These are phyloP conservation scores for Xylaria sp. DNA, from an alignment of 2,329 filamentous ascomycete species.

Conservation along the genomic window DNA sequence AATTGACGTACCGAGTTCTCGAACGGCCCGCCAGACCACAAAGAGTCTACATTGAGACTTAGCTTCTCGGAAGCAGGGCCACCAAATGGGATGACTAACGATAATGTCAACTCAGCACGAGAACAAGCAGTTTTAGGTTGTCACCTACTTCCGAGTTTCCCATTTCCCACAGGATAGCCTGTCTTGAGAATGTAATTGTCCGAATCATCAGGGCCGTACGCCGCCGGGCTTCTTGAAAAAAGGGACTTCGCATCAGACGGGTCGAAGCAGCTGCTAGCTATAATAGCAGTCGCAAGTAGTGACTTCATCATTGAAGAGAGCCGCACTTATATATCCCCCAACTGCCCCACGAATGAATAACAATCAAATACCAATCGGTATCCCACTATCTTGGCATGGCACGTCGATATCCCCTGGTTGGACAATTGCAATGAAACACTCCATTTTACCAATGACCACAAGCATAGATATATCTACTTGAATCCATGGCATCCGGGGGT, in stretches of 20 bases:
- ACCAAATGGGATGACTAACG: constrained; percentile 50
- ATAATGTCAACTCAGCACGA: constrained; percentile 4
- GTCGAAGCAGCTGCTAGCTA: background rate
- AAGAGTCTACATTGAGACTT: constrained; percentile 53
- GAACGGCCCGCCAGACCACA: constrained; percentile 59
- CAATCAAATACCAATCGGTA: background rate
- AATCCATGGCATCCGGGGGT: background rate
- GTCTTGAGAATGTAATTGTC: constrained; percentile 41
- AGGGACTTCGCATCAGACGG: constrained; percentile 23
- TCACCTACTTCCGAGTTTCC: constrained; percentile 48
- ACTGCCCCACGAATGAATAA: background rate
- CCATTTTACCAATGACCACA: background rate
- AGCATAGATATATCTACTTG: background rate
- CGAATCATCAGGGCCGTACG: constrained; percentile 25
- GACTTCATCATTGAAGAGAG: constrained; percentile 14
- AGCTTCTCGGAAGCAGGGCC: constrained; percentile 49
- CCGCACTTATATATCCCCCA: background rate
- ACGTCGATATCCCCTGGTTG: background rate
- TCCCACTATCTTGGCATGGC: constrained; percentile 1
- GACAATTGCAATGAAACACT: background rate
- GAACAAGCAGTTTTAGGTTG: background rate
- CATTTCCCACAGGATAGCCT: constrained; percentile 56
- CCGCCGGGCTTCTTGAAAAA: constrained; percentile 31
- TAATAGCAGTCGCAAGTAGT: background rate
- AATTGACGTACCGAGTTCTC: constrained; percentile 43